Conservation (phyloP, 2,329 filamentous ascomycete species). For the Alternaria hordeiaustralica region DNA sequence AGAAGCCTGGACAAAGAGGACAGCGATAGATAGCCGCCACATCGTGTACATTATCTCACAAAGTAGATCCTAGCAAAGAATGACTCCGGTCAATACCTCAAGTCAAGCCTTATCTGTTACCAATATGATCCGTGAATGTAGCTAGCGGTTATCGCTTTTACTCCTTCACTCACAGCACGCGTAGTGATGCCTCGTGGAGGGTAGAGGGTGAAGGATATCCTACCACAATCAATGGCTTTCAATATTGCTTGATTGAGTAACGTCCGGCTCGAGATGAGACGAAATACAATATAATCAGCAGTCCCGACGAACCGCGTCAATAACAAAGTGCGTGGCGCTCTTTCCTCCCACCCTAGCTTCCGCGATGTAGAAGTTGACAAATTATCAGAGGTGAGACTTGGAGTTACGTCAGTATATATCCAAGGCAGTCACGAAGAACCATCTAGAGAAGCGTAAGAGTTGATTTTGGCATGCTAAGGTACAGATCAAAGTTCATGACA, state of each 20-base stretch:
- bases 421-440: neutral
- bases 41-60: too few relatives aligned
- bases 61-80: too few relatives aligned
- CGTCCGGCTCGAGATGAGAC: neutral
- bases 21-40: neutral
- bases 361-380: neutral
- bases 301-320: neutral
- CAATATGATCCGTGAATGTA: neutral
- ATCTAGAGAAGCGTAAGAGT: constrained; percentile 9
- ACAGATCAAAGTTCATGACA: constrained; percentile 31
- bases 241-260: neutral
- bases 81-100: too few relatives aligned
- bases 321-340: neutral
- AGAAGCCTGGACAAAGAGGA: constrained; percentile 25
- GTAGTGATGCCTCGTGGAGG: neutral
- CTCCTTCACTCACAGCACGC: neutral
- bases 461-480: constrained; percentile 26
- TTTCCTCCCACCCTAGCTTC: neutral
- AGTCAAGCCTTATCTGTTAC: too few relatives aligned
- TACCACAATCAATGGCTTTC: neutral
- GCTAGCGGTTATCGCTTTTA: neutral
- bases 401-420: neutral
- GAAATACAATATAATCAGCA: neutral
- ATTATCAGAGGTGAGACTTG: neutral
- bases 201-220: neutral